Evolutionary conservation across 2,329 filamentous ascomycete species (phyloP).

Genomic region (Trichothecium sympodiale): DNA sequence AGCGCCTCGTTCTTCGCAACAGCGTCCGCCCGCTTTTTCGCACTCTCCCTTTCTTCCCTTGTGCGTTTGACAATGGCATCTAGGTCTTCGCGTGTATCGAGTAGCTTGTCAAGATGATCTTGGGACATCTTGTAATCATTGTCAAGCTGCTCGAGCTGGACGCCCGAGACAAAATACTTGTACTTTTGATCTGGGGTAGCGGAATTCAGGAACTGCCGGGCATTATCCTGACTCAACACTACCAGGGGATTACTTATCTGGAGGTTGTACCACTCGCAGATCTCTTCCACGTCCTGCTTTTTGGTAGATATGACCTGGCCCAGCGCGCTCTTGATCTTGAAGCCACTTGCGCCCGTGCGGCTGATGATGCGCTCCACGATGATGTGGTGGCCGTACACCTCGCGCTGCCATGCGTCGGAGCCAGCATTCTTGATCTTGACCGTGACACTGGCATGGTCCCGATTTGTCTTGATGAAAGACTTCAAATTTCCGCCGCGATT

Average conservation of each 20-base stretch:
- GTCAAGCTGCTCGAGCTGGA: conserved; percentile 84
- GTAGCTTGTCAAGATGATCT: conserved; percentile 60
- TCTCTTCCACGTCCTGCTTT: conserved; percentile 79
- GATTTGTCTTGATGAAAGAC: conserved; percentile 81
- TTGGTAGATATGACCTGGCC: conserved; percentile 68
- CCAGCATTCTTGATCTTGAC: conserved; percentile 90
- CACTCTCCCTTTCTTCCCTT: conserved; percentile 39
- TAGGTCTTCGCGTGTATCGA: conserved; percentile 24
- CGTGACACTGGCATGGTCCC: conserved; percentile 62
- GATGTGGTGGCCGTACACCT: conserved; percentile 75
- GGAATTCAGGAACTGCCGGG: conserved; percentile 81
- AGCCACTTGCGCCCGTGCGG: conserved; percentile 62
- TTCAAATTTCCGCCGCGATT: conserved; percentile 87
- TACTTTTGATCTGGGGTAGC: conserved; percentile 81
- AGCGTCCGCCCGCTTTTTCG: conserved; percentile 52
- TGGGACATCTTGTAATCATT: conserved; percentile 81
- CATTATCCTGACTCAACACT: conserved; percentile 89
- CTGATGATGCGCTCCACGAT: conserved; percentile 86
- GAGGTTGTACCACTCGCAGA: conserved; percentile 83
- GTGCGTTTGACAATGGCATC: conserved; percentile 19
- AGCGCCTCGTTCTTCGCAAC: conserved; percentile 58
- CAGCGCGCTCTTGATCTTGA: conserved; percentile 70
- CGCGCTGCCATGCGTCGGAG: conserved; percentile 69
- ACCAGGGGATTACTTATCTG: conserved; percentile 97
- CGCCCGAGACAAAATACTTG: conserved; percentile 90